These are phyloP conservation scores for Xylariales sp. DNA, from an alignment of 2,329 filamentous ascomycete species.

Conservation along the genomic window DNA sequence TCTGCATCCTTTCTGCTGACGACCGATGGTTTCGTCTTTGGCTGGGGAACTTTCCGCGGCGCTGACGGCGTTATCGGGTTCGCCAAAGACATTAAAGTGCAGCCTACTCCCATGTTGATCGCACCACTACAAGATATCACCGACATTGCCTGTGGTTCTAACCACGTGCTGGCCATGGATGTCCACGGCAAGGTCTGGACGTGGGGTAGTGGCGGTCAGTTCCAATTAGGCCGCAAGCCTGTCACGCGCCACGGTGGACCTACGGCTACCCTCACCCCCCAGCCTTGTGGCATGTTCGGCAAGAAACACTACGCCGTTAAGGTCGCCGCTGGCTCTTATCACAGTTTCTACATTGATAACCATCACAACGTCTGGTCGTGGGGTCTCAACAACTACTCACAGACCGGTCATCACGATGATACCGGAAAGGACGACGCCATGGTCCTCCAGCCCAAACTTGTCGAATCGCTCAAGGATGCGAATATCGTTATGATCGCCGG, in stretches of 20 bases:
- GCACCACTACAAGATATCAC: constrained; percentile 71
- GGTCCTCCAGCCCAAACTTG: constrained; percentile 76
- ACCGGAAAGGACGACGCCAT: constrained; percentile 76
- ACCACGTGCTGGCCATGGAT: constrained; percentile 76
- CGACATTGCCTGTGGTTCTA: constrained; percentile 72
- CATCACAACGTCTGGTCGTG: constrained; percentile 75
- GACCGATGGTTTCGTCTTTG: constrained; percentile 71
- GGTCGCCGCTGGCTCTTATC: constrained; percentile 73
- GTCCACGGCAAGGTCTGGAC: constrained; percentile 76
- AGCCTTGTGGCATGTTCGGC: constrained; percentile 48
- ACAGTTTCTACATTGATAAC: constrained; percentile 77
- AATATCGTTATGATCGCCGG: constrained; percentile 77
- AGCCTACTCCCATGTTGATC: constrained; percentile 60
- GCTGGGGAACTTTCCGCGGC: constrained; percentile 74
- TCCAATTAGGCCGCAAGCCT: constrained; percentile 75
- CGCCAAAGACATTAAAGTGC: constrained; percentile 62
- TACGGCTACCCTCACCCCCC: constrained; percentile 55
- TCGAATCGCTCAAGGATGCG: constrained; percentile 72
- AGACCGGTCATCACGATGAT: constrained; percentile 72
- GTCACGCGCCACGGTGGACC: constrained; percentile 48
- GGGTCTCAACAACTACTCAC: constrained; percentile 79
- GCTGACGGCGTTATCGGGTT: constrained; percentile 74
- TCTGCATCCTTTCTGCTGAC: constrained; percentile 73
- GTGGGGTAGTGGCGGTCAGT: constrained; percentile 85
- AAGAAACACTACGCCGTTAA: constrained; percentile 66